Evolutionary conservation across 208 protist genomes (phyloP).

Genomic region (Phytomonas sp.): DNA sequence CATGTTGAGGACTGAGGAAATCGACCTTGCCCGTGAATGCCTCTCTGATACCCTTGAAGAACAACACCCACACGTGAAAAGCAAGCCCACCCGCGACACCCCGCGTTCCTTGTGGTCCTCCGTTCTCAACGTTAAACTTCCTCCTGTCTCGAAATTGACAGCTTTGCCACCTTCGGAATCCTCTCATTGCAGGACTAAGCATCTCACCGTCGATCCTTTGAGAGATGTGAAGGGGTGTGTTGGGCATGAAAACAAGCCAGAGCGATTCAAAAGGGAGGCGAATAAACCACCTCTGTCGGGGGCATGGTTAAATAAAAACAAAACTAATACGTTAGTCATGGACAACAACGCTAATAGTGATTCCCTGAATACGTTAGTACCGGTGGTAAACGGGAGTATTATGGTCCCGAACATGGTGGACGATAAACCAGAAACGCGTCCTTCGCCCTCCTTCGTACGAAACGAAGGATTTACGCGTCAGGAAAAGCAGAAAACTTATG

Average conservation of each 20-base stretch:
- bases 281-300: not conserved
- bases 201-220: not conserved
- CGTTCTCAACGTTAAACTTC: not conserved
- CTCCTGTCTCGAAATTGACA: not conserved
- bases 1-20: not conserved
- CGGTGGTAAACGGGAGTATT: not conserved
- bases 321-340: not conserved
- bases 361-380: not conserved
- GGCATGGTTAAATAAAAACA: not conserved
- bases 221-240: not conserved
- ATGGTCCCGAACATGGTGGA: not conserved
- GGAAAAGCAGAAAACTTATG: too few relatives aligned
- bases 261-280: not conserved
- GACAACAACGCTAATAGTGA: not conserved
- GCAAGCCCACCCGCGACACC: not conserved
- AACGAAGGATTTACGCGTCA: too few relatives aligned
- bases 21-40: not conserved
- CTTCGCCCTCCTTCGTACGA: too few relatives aligned
- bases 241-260: not conserved
- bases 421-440: not conserved
- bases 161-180: not conserved
- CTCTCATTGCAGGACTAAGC: not conserved
- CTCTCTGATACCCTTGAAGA: not conserved
- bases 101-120: not conserved
- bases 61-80: not conserved